Conservation (phyloP, 2,329 filamentous ascomycete genomes). For the Alternaria gansuensis region DNA sequence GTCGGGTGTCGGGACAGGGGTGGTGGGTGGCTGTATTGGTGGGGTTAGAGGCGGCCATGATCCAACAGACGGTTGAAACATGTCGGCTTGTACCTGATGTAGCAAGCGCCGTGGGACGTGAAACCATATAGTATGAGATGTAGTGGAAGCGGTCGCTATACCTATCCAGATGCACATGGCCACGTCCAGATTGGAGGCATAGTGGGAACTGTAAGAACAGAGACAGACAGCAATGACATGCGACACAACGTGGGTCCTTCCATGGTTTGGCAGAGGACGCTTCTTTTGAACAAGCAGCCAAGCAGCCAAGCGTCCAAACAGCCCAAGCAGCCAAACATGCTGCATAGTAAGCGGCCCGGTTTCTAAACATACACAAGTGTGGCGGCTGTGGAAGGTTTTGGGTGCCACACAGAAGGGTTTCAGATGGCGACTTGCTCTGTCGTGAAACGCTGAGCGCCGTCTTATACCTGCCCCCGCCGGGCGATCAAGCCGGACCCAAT, state of each 20-base stretch:
- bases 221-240: constrained; percentile 6
- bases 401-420: constrained; percentile 41
- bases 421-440: constrained; percentile 33
- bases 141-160: constrained; percentile 2
- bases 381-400: constrained; percentile 31
- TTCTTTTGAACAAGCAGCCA: constrained; percentile 8
- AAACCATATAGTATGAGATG: constrained; percentile 8
- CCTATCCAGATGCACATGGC: not conserved
- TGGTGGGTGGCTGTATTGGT: not conserved
- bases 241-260: constrained; percentile 8
- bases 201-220: not conserved
- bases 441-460: constrained; percentile 44
- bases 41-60: constrained; percentile 6
- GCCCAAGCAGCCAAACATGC: constrained; percentile 1
- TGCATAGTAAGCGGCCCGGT: constrained; percentile 10
- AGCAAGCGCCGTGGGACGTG: constrained; percentile 8
- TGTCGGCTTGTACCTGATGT: constrained; percentile 6
- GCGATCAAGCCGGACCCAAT: constrained; percentile 14
- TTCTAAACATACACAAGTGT: constrained; percentile 21
- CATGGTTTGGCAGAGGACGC: constrained; percentile 5
- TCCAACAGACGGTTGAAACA: constrained; percentile 18
- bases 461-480: constrained; percentile 25
- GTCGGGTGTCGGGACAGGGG: constrained; percentile 7
- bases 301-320: not conserved
- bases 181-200: not conserved